Conservation (phyloP, 73 alveolate species). For the Paramecium octaurelia region DNA sequence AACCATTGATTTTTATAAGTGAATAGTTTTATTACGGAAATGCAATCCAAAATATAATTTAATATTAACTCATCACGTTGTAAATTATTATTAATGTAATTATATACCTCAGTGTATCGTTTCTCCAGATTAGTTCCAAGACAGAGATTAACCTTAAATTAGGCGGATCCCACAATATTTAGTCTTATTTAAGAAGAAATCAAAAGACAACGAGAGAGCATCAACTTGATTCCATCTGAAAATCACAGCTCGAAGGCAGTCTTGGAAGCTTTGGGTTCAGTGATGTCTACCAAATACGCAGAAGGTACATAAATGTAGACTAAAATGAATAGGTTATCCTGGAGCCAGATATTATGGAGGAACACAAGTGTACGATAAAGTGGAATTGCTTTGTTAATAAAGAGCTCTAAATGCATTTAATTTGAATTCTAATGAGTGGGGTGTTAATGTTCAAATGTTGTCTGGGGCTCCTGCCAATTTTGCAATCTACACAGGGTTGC, state of each 20-base stretch:
- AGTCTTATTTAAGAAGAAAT: conserved; percentile 78
- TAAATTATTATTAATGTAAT: background rate
- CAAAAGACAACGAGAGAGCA: conserved; percentile 76
- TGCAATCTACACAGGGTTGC: conserved; percentile 90
- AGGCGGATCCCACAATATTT: conserved; percentile 82
- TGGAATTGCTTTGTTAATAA: conserved; percentile 80
- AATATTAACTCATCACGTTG: background rate
- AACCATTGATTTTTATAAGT: background rate
- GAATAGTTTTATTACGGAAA: background rate
- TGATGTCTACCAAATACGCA: conserved; percentile 88
- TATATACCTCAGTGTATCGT: background rate
- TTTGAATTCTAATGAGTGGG: conserved; percentile 88
- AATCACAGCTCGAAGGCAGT: conserved; percentile 82
- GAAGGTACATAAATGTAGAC: conserved; percentile 80
- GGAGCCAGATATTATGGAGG: conserved; percentile 97
- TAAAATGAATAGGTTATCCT: conserved; percentile 57
- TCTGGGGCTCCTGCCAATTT: conserved; percentile 97
- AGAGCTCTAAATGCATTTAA: conserved; percentile 90
- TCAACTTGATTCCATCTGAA: conserved; percentile 89
- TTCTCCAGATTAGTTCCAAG: conserved; percentile 31
- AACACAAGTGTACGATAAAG: conserved; percentile 84
- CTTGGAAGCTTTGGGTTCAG: conserved; percentile 91
- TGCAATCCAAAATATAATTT: background rate
- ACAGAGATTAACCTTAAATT: background rate
- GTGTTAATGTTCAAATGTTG: conserved; percentile 93